Evolutionary conservation across 1,139 yeast species (phyloP).

Genomic region (Kodamaea suecica): DNA sequence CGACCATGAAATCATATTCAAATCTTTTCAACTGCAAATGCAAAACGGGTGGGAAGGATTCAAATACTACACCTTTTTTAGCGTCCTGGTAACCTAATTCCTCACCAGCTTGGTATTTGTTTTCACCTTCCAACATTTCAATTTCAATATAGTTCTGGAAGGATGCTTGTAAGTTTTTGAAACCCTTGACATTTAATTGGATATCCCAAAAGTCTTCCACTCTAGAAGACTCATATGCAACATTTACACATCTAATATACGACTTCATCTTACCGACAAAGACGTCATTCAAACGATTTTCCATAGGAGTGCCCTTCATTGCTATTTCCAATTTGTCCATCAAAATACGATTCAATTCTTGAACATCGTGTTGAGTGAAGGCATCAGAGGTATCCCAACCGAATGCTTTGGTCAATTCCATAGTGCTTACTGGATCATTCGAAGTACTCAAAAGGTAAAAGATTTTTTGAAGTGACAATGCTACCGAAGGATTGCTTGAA

Average conservation of each 20-base stretch:
- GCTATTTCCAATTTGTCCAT: slow-evolving; percentile 92
- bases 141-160: slow-evolving; percentile 84
- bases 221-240: slow-evolving; percentile 91
- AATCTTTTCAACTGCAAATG: slow-evolving; percentile 92
- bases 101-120: slow-evolving; percentile 91
- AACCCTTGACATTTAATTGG: slow-evolving; percentile 87
- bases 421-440: slow-evolving; percentile 73
- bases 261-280: slow-evolving; percentile 98
- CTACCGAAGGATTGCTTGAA: slow-evolving; percentile 44
- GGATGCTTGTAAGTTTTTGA: slow-evolving; percentile 67
- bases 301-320: slow-evolving; percentile 88
- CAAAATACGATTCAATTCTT: slow-evolving; percentile 88
- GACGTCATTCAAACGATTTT: slow-evolving; percentile 71
- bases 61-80: slow-evolving; percentile 90
- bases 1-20: slow-evolving; percentile 90
- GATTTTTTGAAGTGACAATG: slow-evolving; percentile 81
- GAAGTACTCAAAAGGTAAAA: slow-evolving; percentile 78
- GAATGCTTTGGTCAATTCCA: slow-evolving; percentile 83
- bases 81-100: slow-evolving; percentile 89
- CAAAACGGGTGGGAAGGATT: slow-evolving; percentile 85
- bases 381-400: slow-evolving; percentile 98
- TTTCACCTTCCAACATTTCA: slow-evolving; percentile 90
- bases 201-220: slow-evolving; percentile 98
- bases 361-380: slow-evolving; percentile 96
- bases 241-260: slow-evolving; percentile 87